These are phyloP conservation scores for Arachnomyces sp. DNA, from an alignment of 2,329 filamentous ascomycete species.

Conservation along the genomic window DNA sequence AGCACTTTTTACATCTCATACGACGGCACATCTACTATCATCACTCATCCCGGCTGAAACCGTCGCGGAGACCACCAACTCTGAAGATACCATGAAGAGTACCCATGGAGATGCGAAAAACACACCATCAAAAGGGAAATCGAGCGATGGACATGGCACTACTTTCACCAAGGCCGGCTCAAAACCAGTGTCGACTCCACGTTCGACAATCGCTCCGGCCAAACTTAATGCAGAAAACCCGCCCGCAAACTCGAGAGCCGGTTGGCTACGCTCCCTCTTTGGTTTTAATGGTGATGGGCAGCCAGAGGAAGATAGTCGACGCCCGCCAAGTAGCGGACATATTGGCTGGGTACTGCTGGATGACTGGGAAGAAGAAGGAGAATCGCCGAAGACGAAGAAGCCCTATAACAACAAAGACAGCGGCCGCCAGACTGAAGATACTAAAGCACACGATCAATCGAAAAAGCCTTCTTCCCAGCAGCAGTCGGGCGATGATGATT, in stretches of 20 bases:
- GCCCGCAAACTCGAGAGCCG: constrained; percentile 25
- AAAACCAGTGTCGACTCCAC: constrained; percentile 24
- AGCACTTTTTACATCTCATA: constrained; percentile 88
- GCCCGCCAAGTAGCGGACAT: constrained; percentile 65
- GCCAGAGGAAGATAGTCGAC: constrained; percentile 46
- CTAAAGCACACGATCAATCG: constrained; percentile 10
- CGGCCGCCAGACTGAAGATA: constrained; percentile 17
- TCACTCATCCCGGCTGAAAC: constrained; percentile 70
- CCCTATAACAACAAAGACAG: constrained; percentile 21
- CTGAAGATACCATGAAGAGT: constrained; percentile 53
- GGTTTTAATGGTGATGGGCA: constrained; percentile 18
- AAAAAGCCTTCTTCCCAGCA: constrained; percentile 18
- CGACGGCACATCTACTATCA: constrained; percentile 85
- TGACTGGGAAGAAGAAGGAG: constrained; percentile 53
- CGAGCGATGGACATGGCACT: constrained; percentile 5
- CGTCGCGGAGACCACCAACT: constrained; percentile 53
- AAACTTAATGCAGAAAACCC: constrained; percentile 19
- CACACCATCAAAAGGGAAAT: constrained; percentile 16
- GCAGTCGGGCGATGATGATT: constrained; percentile 49
- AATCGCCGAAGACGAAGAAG: constrained; percentile 15
- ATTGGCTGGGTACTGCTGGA: constrained; percentile 66
- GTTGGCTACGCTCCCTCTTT: constrained; percentile 42
- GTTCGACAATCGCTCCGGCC: constrained; percentile 10
- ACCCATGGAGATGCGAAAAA: constrained; percentile 38
- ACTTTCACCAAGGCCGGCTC: constrained; percentile 22